Base-by-base conservation (phyloP, 805 yeast genomes). In the Candida cerambycidarum region DNA sequence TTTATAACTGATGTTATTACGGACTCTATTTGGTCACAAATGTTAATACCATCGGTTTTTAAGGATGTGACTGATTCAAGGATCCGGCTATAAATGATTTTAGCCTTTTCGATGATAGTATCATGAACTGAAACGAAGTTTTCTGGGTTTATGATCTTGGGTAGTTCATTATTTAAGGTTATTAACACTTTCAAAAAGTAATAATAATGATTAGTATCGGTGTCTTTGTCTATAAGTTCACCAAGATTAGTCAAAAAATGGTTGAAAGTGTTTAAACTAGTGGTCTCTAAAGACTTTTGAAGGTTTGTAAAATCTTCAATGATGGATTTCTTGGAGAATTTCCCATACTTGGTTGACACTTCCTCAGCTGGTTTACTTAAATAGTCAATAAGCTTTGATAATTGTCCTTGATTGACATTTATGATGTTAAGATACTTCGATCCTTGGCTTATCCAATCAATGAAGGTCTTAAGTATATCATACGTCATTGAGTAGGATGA, bases 321-420 rank as follows among this genome's bases (percentile, higher is more conserved):
- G 3, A 62, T 29, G n/a, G 21, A 32, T 1, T 42, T 40, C 10
- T 39, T 38, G 2, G 50, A 43, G 39, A 62, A 59, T n/a, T 44
- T 44, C 3, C 57, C 57, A 13, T 41, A 30, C 15, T 15, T 19
- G 13, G 18, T 29, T 14, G 35, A 39, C 3, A 13, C 35, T 12
- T 32, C 40, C 7, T 41, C 43, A 3, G 29, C 14, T 11, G 50
- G 45, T 9, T 34, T 23, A 12, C 30, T 7, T 8, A 46, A 2
- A 15, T 41, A 43, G 12, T 40, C 38, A 7, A 38, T 16, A 2
- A 46, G 18, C 13, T 38, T 35, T 16, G 29, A 5, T 29, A 46
- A 43, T 4, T 30, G 23, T 4, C 17, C 21, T 12, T 39, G n/a
- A 9, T 24, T 17, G n/a, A 39, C 35, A 15, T 18, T 17, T 12